These are phyloP conservation scores for Eimeria mitis DNA, from an alignment of 169 alveolate species.

Conservation along the genomic window DNA sequence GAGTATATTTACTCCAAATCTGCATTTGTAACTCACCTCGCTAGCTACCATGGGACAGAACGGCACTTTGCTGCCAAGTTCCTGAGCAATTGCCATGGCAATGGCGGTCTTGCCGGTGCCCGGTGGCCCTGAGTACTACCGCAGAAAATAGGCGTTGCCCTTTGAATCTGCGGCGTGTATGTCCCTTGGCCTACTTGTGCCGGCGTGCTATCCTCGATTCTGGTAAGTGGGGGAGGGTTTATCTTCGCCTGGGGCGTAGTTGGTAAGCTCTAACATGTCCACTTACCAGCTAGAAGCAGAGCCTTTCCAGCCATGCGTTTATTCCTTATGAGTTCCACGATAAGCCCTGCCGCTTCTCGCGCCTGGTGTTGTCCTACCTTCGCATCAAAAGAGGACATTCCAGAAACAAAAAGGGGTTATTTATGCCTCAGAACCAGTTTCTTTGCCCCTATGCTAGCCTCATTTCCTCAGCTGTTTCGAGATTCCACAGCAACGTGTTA, in stretches of 20 bases:
- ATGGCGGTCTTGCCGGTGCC: slow-evolving; percentile 99
- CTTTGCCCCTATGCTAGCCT: not conserved
- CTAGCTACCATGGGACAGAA: slow-evolving; percentile 99
- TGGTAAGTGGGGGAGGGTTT: not conserved
- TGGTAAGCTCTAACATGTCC: not conserved
- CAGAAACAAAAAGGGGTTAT: not conserved
- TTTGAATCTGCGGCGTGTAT: not conserved
- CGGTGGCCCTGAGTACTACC: slow-evolving; percentile 89
- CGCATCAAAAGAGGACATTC: slow-evolving; percentile 90
- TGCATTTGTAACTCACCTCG: slow-evolving; percentile 91
- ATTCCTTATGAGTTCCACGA: slow-evolving; percentile 98
- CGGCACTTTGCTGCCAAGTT: slow-evolving; percentile 99
- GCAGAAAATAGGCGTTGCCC: not conserved
- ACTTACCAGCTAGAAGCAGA: slow-evolving; percentile 85
- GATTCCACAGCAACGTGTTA: not conserved
- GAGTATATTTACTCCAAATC: not conserved
- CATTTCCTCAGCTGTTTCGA: not conserved
- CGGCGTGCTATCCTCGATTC: not conserved
- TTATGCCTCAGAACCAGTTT: not conserved
- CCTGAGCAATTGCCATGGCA: slow-evolving; percentile 99
- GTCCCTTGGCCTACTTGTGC: not conserved
- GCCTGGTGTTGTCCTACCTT: slow-evolving; percentile 98
- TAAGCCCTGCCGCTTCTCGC: slow-evolving; percentile 99
- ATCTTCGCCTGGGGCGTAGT: not conserved
- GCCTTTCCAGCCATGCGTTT: slow-evolving; percentile 96